Evolutionary conservation across 208 protist species (phyloP).

Genomic region (Acanthamoeba healyi): DNA sequence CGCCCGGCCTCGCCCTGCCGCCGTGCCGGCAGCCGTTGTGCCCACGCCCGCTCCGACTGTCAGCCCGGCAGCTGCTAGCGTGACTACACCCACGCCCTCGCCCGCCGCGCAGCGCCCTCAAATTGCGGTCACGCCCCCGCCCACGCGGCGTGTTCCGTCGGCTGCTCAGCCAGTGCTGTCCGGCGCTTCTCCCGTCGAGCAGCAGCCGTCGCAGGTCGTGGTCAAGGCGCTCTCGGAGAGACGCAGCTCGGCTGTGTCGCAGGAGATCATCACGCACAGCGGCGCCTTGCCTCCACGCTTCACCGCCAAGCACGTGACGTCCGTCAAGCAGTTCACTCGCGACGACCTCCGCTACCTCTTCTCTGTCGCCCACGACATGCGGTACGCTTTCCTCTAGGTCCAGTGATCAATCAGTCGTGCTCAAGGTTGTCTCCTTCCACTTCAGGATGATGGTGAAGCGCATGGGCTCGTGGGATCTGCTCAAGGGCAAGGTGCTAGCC

Average conservation of each 20-base stretch:
- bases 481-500: conserved; percentile 75
- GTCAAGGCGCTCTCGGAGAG: neutral
- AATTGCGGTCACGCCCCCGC: neutral
- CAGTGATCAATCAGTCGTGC: no score
- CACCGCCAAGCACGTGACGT: conserved; percentile 76
- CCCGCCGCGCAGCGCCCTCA: neutral
- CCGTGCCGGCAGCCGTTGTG: neutral
- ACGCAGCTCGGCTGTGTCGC: neutral
- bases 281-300: conserved; percentile 15
- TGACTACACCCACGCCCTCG: neutral
- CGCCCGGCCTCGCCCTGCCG: neutral
- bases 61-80: neutral
- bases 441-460: conserved; percentile 79
- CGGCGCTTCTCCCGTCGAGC: neutral
- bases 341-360: conserved; percentile 80
- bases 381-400: neutral
- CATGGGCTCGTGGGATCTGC: conserved; percentile 77
- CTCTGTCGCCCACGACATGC: conserved; percentile 84
- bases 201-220: neutral
- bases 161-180: neutral
- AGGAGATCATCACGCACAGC: conserved; percentile 50
- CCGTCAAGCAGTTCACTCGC: conserved; percentile 84
- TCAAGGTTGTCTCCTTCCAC: no score
- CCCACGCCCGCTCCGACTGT: neutral
- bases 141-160: neutral